Evolutionary conservation across 108 stramenopile species (phyloP).

Genomic region (Craspedostauros australis): DNA sequence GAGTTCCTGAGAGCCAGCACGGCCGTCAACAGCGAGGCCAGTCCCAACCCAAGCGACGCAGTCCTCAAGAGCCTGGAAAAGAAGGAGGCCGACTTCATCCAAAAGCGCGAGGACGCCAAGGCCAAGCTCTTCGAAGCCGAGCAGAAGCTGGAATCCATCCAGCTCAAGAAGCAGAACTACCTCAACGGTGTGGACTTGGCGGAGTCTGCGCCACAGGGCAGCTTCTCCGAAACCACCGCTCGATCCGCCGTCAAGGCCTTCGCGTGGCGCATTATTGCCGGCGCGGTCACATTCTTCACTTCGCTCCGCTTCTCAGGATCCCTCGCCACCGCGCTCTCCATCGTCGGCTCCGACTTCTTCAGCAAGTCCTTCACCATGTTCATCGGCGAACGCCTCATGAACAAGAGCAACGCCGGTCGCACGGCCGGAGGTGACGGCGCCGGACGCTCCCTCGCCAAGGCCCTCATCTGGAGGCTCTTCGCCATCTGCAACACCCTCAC

Average conservation of each 20-base stretch:
- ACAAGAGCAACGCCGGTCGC: constrained; percentile 80
- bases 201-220: constrained; percentile 21
- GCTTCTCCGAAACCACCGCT: constrained; percentile 69
- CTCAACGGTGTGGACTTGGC: constrained; percentile 40
- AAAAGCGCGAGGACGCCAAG: constrained; percentile 45
- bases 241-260: constrained; percentile 81
- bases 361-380: constrained; percentile 94
- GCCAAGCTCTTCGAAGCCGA: constrained; percentile 40
- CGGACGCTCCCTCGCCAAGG: constrained; percentile 82
- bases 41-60: constrained; percentile 16
- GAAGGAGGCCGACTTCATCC: constrained; percentile 50
- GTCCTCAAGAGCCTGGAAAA: constrained; percentile 61
- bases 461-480: constrained; percentile 90
- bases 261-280: constrained; percentile 85
- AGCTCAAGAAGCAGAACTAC: constrained; percentile 63
- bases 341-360: constrained; percentile 93
- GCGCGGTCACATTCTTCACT: constrained; percentile 73
- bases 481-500: constrained; percentile 90
- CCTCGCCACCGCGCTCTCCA: constrained; percentile 69
- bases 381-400: constrained; percentile 93
- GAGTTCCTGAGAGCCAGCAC: constrained; percentile 26
- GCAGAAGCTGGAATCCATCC: constrained; percentile 35
- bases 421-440: constrained; percentile 67
- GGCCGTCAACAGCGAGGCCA: constrained; percentile 16
- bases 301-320: constrained; percentile 69